Base-by-base conservation (phyloP, 176 grass and related monocot genomes). In the Zoysia pacifica region DNA sequence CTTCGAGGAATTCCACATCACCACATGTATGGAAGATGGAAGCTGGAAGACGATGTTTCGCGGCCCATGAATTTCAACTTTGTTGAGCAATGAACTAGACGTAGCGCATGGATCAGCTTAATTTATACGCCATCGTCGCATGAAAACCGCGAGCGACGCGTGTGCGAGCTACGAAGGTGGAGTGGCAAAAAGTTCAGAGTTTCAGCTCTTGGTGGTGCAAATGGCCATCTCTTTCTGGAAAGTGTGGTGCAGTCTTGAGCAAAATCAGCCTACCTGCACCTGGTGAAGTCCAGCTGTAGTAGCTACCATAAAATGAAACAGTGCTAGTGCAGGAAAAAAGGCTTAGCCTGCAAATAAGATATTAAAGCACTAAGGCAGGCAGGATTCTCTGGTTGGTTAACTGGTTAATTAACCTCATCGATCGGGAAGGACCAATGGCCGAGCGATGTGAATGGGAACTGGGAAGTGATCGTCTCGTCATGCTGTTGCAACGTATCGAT, bases 141-240 rank as follows among this genome's bases (percentile, higher is more conserved):
- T 64, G 79, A 87, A 65, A 82, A 74, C 9, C 13, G 8, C 11
- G 48, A 5, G 8, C 15, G 64, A 77, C 65, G 79, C 65, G 72
- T 65, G 84, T 77, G 76, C 68, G 43, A 14, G 4, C 49, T 35
- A 58, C 80, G 1, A 6, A 46, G 40, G 45, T 75, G 74, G 48
- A 67, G 70, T 62, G 64, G 15, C 69, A 12, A n/a, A 58, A 49
- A 38, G 61, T 65, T 45, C 6, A 20, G 53, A 38, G 53, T 19
- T 56, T 61, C 36, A 50, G 65, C 15, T 7, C 48, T 54, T 54
- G 11, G 65, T 70, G 72, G 62, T 44, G 78, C 6, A 69, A 48
- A 87, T 76, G 65, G 56, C 47, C 55, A 39, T 82, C 56, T 63
- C 61, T 83, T 56, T 83, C 61, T 16, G 70, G 9, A 83, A 82